Conservation (phyloP, 148 eudicot species). For the Cornus florida region DNA sequence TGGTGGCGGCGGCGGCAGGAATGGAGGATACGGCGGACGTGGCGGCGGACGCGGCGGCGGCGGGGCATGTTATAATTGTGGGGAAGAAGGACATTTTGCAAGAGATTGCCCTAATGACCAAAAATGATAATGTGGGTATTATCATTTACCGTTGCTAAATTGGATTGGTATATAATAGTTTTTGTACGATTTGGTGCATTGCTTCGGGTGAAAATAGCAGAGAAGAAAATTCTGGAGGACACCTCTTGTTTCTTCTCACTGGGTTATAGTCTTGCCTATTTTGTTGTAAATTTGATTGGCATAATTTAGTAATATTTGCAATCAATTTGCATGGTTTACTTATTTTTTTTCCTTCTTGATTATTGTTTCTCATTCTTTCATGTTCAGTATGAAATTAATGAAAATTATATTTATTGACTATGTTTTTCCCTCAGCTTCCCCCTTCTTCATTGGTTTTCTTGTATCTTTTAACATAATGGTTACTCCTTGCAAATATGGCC, state of each 20-base stretch:
- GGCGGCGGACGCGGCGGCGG: slow-evolving; percentile 14
- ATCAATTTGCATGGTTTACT: neutral
- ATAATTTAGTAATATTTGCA: neutral
- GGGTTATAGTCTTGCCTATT: neutral
- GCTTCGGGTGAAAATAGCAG: neutral
- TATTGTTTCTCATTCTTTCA: neutral
- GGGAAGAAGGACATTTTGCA: slow-evolving; percentile 50
- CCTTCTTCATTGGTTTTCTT: neutral
- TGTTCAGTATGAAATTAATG: neutral
- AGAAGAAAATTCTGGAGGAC: neutral
- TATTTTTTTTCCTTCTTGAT: neutral
- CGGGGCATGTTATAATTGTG: slow-evolving; percentile 38
- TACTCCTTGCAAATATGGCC: no score
- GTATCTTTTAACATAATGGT: neutral
- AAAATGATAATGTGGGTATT: slow-evolving; percentile 10
- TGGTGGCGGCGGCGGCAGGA: slow-evolving; percentile 21
- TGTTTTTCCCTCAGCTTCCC: neutral
- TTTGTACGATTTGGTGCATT: neutral
- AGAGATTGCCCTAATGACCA: slow-evolving; percentile 38
- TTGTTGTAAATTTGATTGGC: neutral
- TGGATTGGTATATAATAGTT: neutral
- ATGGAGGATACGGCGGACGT: slow-evolving; percentile 18
- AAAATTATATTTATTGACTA: neutral
- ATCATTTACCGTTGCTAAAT: neutral
- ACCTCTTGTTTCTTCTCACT: neutral